Evolutionary conservation across 2,329 filamentous ascomycete genomes (phyloP).

Genomic region (Didymella pinodella): DNA sequence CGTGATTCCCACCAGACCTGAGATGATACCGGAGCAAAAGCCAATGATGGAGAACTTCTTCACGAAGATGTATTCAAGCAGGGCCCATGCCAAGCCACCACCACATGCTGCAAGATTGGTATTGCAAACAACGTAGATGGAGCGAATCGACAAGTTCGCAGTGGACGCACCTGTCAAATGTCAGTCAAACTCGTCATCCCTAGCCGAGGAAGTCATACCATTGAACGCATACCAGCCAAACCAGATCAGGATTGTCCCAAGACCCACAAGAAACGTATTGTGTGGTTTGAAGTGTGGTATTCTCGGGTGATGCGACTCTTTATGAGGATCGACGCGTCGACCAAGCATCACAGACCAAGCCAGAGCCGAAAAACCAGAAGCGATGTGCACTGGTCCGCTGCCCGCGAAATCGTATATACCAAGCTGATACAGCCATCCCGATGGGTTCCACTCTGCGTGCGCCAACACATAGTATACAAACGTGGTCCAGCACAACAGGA

Average conservation of each 20-base stretch:
- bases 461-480: constrained; percentile 61
- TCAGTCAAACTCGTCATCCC: background rate
- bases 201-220: constrained; percentile 45
- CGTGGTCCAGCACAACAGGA: constrained; percentile 47
- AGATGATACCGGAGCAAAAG: constrained; percentile 63
- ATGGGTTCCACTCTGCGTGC: constrained; percentile 80
- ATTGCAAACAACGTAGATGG: constrained; percentile 65
- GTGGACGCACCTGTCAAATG: constrained; percentile 44
- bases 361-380: constrained; percentile 74
- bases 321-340: constrained; percentile 68
- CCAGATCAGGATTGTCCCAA: constrained; percentile 70
- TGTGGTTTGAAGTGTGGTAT: constrained; percentile 74
- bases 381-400: constrained; percentile 77
- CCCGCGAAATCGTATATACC: constrained; percentile 78
- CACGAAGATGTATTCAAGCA: constrained; percentile 61
- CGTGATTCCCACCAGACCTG: constrained; percentile 66
- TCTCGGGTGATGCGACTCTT: constrained; percentile 52
- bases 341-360: constrained; percentile 78
- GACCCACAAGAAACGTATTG: constrained; percentile 76
- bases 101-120: constrained; percentile 66
- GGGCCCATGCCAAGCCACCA: constrained; percentile 62
- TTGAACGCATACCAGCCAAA: constrained; percentile 50
- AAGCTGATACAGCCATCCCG: constrained; percentile 74
- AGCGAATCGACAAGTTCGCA: constrained; percentile 61
- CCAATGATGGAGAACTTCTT: constrained; percentile 61